Evolutionary conservation across 495 filamentous ascomycete genomes (phyloP), one percentile per base, ranked within the genome.

Genomic region (Lasiosphaeria hispida): DNA sequence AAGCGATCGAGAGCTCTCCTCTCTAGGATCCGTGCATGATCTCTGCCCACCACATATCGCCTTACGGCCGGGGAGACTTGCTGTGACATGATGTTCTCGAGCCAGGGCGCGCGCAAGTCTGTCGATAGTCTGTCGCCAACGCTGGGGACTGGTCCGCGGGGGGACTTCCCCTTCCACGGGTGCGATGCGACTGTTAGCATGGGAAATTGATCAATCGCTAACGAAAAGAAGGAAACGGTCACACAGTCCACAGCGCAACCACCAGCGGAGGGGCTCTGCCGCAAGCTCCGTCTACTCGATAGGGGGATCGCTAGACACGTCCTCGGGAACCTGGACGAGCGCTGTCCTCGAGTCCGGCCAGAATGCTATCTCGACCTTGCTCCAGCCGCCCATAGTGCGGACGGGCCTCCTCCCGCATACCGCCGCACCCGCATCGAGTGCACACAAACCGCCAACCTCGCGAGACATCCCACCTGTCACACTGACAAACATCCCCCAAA

Each of bases 401-500:
- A 94, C 92, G 14, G 93, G 90, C 43, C 79, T 96, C 44, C 77
- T 87, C 11, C 86, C 91, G 2, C 87, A 94, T 67, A 85, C 85
- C 2, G 72, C 86, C 3, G 81, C 84, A 5, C 77, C 89, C 0
- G 72, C 83, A 19, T 81, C 81, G 6, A 85, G 83, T 58, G 76
- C 85, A 38, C 90, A 91, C 63, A 92, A 86, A 55, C 85, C 89
- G 6, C 94, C 94, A 0, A 92, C 90, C n/a, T 77, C 92, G 7
- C 85, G 83, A 73, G 94, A 99, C 69, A 99, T 99, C 47, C 92
- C 94, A 0, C 93, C 94, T 0, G 94, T 99, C 7, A 88, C 90
- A 0, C 77, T 99, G 53, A 92, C 93, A 5, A 96, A 95, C 55
- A 92, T 97, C 49, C 83, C 87, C 1, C 88, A 88, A 62, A 80